These are phyloP conservation scores for Trichoderma cornu-damae DNA, from an alignment of 2,329 filamentous ascomycete genomes.

Conservation along the genomic window DNA sequence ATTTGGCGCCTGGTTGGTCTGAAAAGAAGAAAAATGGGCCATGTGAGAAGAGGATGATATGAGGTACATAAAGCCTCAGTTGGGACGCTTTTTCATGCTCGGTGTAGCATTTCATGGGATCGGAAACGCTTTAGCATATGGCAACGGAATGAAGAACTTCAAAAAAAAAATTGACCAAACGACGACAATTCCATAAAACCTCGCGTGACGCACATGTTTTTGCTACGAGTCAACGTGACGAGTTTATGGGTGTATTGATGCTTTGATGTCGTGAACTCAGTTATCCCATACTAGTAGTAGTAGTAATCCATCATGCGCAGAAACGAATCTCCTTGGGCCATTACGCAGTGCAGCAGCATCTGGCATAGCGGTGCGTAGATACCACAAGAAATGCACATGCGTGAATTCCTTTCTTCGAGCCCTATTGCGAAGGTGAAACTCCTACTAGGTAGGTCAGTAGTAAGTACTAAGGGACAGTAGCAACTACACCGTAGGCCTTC, in stretches of 20 bases:
- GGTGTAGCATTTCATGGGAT: conserved; percentile 36
- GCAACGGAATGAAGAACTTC: conserved; percentile 37
- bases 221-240: not conserved
- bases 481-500: no score
- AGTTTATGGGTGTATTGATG: not conserved
- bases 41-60: conserved; percentile 33
- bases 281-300: no score
- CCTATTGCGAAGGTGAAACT: no score
- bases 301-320: not conserved
- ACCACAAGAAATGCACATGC: not conserved
- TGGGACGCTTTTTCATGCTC: conserved; percentile 39
- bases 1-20: conserved; percentile 38
- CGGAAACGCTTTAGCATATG: conserved; percentile 37
- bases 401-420: not conserved
- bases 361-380: not conserved
- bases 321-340: not conserved
- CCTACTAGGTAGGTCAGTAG: no score
- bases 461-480: no score
- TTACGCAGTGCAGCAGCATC: not conserved
- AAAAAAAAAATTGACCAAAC: conserved; percentile 25
- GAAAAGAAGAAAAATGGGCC: conserved; percentile 33
- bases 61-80: conserved; percentile 34
- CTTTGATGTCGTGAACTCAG: not conserved
- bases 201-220: conserved; percentile 5
- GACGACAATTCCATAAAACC: not conserved